phyloP scores from a whole-genome alignment of 495 filamentous ascomycete genomes.

The Glonium stellatum region DNA sequence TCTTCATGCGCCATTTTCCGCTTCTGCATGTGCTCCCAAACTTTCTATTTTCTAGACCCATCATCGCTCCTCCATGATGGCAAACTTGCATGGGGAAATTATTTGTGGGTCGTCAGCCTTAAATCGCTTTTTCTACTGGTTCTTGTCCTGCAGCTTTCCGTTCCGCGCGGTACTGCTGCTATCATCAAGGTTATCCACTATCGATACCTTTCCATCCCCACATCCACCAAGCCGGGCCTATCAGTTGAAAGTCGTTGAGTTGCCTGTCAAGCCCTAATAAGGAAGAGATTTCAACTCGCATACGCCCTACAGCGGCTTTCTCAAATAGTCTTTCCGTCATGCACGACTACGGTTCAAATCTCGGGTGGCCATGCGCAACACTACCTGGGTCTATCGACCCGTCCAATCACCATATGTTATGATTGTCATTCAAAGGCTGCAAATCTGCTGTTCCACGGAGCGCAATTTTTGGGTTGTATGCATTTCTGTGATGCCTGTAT shows the following conservation, averaged over 20 bases:
- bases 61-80: neutral
- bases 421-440: too few relatives aligned
- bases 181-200: neutral
- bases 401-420: too few relatives aligned
- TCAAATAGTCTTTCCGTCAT: neutral
- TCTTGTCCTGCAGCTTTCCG: neutral
- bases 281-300: neutral
- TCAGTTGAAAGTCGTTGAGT: neutral
- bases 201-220: constrained; percentile 9
- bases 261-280: neutral
- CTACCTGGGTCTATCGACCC: too few relatives aligned
- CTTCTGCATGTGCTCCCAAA: neutral
- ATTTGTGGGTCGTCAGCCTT: constrained; percentile 6
- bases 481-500: too few relatives aligned
- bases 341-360: too few relatives aligned
- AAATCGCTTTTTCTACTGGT: neutral
- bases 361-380: too few relatives aligned
- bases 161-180: neutral
- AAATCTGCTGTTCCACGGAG: too few relatives aligned
- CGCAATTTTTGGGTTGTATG: too few relatives aligned
- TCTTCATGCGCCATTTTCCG: neutral
- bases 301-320: neutral
- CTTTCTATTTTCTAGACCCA: constrained; percentile 1
- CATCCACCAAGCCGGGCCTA: constrained; percentile 4
- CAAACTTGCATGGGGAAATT: neutral